Conservation (phyloP, 768 basidiomycete genomes). For the Naganishia friedmannii region DNA sequence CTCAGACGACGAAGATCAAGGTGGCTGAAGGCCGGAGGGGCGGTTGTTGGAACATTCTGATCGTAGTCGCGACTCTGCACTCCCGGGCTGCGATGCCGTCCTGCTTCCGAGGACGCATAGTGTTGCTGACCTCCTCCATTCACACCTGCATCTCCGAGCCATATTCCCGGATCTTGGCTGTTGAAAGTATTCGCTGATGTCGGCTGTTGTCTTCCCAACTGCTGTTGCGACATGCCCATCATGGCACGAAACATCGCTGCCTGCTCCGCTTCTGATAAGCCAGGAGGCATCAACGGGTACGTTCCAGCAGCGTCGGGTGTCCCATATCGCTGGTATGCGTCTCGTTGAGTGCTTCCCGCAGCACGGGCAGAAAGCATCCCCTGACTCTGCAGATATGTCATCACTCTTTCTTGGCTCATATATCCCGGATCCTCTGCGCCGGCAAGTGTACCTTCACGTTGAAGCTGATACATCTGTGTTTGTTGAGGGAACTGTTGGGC, state of each 20-base stretch:
- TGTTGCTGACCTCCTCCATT: neutral
- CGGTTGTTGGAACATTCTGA: constrained; percentile 3
- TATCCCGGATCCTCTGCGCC: constrained; percentile 1
- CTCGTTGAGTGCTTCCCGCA: neutral
- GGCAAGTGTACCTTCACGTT: neutral
- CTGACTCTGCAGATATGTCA: constrained; percentile 12
- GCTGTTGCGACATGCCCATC: constrained; percentile 6
- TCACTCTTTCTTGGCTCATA: constrained; percentile 21
- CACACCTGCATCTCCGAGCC: neutral
- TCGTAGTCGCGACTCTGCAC: constrained; percentile 5
- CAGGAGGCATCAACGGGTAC: neutral
- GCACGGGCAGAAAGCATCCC: constrained; percentile 1
- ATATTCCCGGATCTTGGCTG: constrained; percentile 11
- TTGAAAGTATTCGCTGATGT: neutral
- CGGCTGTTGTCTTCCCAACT: neutral
- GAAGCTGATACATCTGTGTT: constrained; percentile 17
- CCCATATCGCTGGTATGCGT: neutral
- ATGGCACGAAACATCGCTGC: constrained; percentile 20
- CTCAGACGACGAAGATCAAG: neutral
- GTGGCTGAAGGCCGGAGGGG: neutral
- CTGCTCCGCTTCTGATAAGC: constrained; percentile 5
- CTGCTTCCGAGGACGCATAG: neutral
- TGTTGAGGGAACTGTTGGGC: neutral
- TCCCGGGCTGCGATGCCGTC: neutral
- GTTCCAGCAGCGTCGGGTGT: neutral